A percentile compares a stretch with the other conserved stretches of the same genome.
Evolutionary conservation across 148 eudicot genomes (phyloP).

Genomic region (Persicaria maculosa): DNA sequence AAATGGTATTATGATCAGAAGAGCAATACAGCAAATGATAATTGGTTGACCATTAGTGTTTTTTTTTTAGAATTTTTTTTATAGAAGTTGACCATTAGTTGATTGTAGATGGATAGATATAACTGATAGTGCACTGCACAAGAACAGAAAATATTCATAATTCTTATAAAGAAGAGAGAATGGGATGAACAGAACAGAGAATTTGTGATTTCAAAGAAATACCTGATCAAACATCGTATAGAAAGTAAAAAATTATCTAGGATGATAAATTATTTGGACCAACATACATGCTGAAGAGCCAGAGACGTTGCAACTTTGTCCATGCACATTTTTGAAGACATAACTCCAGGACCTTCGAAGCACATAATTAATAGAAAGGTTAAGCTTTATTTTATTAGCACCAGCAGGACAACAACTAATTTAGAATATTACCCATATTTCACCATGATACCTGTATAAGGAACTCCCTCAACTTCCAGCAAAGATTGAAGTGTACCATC

Average conservation of each 20-base stretch:
- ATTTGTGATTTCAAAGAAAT: not conserved
- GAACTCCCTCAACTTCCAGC: slow-evolving; percentile 67
- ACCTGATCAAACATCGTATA: not conserved
- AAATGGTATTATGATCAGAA: not conserved
- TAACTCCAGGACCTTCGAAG: slow-evolving; percentile 69
- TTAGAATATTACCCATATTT: not conserved
- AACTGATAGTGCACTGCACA: not conserved
- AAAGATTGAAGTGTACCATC: slow-evolving; percentile 85
- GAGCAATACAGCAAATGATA: not conserved
- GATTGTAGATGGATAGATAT: not conserved
- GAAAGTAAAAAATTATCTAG: not conserved
- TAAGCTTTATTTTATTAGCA: not conserved
- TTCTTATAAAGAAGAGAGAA: not conserved
- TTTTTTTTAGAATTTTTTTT: too few species aligned
- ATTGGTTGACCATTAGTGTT: not conserved
- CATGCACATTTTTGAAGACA: slow-evolving; percentile 78
- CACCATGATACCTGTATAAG: slow-evolving; percentile 53
- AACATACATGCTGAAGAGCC: slow-evolving; percentile 62
- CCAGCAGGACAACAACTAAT: not conserved
- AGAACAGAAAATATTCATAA: not conserved
- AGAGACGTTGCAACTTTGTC: slow-evolving; percentile 90
- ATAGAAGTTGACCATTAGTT: not conserved
- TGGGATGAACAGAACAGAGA: too few species aligned
- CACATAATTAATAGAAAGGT: not conserved
- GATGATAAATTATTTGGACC: not conserved